Percentiles rank a stretch among this genome's conserved stretches.
These are phyloP conservation scores for Cercospora canescens DNA, from an alignment of 2,329 filamentous ascomycete genomes.

Conservation along the genomic window DNA sequence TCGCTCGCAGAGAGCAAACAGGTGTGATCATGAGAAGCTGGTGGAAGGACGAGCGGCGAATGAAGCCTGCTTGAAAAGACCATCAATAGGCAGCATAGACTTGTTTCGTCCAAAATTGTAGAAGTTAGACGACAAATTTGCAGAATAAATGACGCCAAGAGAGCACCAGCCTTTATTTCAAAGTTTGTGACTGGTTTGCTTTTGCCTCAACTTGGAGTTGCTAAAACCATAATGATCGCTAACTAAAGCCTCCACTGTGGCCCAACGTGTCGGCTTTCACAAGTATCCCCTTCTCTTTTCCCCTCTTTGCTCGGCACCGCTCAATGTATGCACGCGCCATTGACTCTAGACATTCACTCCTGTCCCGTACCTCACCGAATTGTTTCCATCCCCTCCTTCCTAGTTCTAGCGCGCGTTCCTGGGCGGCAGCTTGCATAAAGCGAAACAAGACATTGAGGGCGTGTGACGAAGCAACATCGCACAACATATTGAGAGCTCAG, in stretches of 20 bases:
- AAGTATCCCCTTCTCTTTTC: too few relatives aligned
- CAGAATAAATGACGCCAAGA: neutral
- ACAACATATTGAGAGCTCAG: neutral
- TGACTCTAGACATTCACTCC: too few relatives aligned
- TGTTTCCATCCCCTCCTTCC: neutral
- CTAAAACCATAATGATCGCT: too few relatives aligned
- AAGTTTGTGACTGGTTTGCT: neutral
- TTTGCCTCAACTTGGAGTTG: too few relatives aligned
- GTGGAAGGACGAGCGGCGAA: neutral
- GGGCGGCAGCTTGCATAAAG: too few relatives aligned
- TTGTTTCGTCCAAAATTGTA: neutral
- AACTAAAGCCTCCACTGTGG: too few relatives aligned
- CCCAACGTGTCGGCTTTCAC: too few relatives aligned
- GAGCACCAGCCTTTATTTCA: neutral
- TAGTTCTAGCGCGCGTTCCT: neutral
- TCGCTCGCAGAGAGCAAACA: neutral
- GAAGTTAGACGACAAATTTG: neutral
- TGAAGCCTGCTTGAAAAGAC: neutral
- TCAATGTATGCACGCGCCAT: too few relatives aligned
- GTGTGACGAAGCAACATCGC: neutral
- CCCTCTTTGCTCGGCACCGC: too few relatives aligned
- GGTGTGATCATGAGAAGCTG: neutral
- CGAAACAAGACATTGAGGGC: neutral
- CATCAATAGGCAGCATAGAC: neutral
- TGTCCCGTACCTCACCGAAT: too few relatives aligned